Evolutionary conservation across 2,329 filamentous ascomycete species (phyloP).

Genomic region (Tolypocladium inflatum): DNA sequence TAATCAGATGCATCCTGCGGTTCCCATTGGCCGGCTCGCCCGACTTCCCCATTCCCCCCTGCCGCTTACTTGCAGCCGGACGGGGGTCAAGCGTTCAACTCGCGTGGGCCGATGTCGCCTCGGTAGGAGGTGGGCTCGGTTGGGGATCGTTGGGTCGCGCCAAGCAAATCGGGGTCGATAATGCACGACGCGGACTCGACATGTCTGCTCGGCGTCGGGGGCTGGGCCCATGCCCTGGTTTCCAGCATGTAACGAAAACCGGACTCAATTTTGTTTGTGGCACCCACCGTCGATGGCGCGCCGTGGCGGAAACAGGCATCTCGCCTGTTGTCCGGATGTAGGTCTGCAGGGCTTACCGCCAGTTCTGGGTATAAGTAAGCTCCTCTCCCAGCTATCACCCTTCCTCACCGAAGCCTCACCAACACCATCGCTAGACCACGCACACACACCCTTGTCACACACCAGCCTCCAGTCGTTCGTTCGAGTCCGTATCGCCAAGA

Average conservation of each 20-base stretch:
- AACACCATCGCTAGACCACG: neutral
- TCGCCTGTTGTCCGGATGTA: neutral
- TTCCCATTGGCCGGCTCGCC: constrained; percentile 10
- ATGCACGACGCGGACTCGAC: neutral
- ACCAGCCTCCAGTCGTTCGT: constrained; percentile 5
- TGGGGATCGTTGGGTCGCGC: neutral
- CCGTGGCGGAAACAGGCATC: neutral
- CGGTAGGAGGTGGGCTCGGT: neutral
- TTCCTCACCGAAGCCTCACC: neutral
- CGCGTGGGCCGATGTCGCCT: neutral
- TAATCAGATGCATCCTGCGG: constrained; percentile 15
- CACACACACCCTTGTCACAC: neutral
- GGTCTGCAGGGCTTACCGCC: neutral
- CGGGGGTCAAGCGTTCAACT: neutral
- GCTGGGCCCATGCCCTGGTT: neutral
- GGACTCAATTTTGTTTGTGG: neutral
- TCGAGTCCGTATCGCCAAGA: constrained; percentile 8
- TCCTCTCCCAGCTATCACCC: neutral
- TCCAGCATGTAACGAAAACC: neutral
- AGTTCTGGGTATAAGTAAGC: neutral
- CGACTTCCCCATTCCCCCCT: neutral
- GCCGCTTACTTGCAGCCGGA: neutral
- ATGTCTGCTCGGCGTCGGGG: neutral
- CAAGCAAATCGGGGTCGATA: neutral
- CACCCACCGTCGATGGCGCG: neutral